A percentile compares a stretch with the other conserved stretches of the same genome.
Evolutionary conservation across 2,329 filamentous ascomycete species (phyloP).

Genomic region (Xylaria sp.): DNA sequence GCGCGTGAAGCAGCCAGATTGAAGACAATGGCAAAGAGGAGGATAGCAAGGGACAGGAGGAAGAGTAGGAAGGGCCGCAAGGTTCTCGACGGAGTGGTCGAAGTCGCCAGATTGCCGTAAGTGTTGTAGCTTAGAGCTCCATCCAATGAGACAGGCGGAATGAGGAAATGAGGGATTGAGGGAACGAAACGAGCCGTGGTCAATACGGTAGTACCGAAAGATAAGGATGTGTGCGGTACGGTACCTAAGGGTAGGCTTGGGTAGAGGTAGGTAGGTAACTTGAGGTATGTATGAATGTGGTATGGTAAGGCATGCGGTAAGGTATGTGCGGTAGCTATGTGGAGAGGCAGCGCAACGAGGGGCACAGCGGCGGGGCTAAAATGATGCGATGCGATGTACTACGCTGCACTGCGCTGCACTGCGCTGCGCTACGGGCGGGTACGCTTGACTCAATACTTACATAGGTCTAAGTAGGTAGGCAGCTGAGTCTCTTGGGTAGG

Average conservation of each 20-base stretch:
- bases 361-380: conserved; percentile 15
- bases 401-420: not conserved
- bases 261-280: not conserved
- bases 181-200: not conserved
- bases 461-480: no score
- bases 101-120: conserved; percentile 45
- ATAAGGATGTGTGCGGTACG: no score
- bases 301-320: not conserved
- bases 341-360: conserved; percentile 6
- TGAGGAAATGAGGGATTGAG: not conserved
- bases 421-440: no score
- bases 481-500: no score
- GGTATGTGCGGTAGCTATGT: not conserved
- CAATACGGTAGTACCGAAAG: no score
- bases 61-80: conserved; percentile 48
- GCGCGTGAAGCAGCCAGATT: conserved; percentile 71
- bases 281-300: not conserved
- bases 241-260: no score
- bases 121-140: conserved; percentile 1
- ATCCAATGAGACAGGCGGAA: conserved; percentile 29
- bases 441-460: no score
- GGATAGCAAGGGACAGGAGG: conserved; percentile 53
- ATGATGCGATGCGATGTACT: no score
- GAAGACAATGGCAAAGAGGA: conserved; percentile 62
- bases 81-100: conserved; percentile 22